Percentiles rank a stretch among this genome's conserved stretches.
These are phyloP conservation scores for Medicago lupulina DNA, from an alignment of 306 rosid genomes.

Conservation along the genomic window DNA sequence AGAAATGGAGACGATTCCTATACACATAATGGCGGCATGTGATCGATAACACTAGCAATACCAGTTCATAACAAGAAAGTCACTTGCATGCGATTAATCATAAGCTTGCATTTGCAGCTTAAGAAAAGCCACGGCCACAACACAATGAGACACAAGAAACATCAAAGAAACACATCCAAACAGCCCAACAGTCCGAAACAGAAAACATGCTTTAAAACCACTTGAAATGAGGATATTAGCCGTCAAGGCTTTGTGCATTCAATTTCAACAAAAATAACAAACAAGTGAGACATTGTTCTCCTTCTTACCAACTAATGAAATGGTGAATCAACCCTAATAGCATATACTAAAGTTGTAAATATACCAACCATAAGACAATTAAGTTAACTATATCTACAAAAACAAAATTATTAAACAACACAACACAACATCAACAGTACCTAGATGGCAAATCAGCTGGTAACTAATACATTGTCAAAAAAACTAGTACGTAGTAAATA, in stretches of 20 bases:
- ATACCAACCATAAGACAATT: constrained; percentile 31
- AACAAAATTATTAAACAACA: constrained; percentile 21
- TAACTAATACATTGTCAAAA: neutral
- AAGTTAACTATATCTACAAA: constrained; percentile 44
- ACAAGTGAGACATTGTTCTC: constrained; percentile 18
- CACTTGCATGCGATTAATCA: neutral
- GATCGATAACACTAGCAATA: neutral
- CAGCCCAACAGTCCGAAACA: neutral
- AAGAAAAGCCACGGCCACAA: neutral
- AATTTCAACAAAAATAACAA: constrained; percentile 28
- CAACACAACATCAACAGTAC: constrained; percentile 25
- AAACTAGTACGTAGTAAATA: neutral
- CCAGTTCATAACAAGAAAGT: neutral
- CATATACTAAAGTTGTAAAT: constrained; percentile 20
- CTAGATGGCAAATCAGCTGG: neutral
- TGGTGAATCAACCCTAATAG: constrained; percentile 31
- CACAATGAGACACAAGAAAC: neutral
- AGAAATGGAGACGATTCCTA: neutral
- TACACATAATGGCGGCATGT: neutral
- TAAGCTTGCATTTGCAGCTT: neutral
- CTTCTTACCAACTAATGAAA: constrained; percentile 14
- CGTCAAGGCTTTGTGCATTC: constrained; percentile 29
- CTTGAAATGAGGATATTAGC: neutral
- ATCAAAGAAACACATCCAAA: neutral
- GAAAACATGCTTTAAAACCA: neutral